Base-by-base conservation (phyloP, 345 rosid genomes). In the Anacardium occidentale region DNA sequence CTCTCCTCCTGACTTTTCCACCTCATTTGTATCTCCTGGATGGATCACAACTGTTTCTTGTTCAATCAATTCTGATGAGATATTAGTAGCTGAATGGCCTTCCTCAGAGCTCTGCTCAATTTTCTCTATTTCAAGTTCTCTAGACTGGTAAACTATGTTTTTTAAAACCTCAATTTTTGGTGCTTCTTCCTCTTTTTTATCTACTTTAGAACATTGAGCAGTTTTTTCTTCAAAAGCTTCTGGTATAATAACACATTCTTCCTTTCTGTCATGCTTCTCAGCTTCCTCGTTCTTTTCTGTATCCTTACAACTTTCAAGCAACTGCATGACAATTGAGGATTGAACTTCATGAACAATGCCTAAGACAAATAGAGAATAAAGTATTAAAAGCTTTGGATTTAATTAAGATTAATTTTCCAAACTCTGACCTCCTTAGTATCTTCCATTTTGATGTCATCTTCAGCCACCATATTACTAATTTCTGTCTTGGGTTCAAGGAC, bases 351-450 rank as follows among this genome's bases (percentile, higher is more conserved):
- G 17, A n/a, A 60, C 34, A 53, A 1, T 18, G 24, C 1, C 1
- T 13, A 1, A 66, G 14, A 66, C 24, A 0, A 68, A 57, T 21
- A 13, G 26, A 37, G 14, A 64, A 44, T 0, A 3, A 56, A 40
- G 15, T 37, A 21, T 4, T 32, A 21, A 69, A 22, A 69, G 12
- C 15, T 14, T 0, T 62, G 64, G 52, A 34, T 50, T 68, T 42
- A 60, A 63, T 18, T 32, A 18, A 71, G 51, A 12, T 70, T 57
- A 17, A 20, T 66, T 29, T 37, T 58, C 53, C 15, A 20, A 14
- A 15, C 62, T 21, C 58, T 68, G 37, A 66, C 87, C 84, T 73
- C 80, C 67, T 76, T 51, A 52, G 21, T 26, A 48, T 81, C 84
- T 54, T 34, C 77, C 55, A 68, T 51, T 58, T 24, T 72, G 21